A percentile compares a stretch with the other conserved stretches of the same genome.
Conservation (phyloP, 2,329 filamentous ascomycete genomes). For the Alternaria gansuensis region DNA sequence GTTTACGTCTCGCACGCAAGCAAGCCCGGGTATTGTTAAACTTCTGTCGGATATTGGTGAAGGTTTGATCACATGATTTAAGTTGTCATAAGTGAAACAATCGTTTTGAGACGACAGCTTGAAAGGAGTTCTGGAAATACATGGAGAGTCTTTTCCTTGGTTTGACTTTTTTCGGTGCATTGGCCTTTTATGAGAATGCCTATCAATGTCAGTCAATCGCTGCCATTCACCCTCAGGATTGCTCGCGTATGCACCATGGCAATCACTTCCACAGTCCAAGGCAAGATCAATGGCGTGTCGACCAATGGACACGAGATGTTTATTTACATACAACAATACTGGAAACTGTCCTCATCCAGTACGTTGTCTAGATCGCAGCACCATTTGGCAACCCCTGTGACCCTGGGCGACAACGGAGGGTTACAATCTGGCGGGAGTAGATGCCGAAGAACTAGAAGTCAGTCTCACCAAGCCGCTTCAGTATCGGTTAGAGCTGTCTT, state of each 20-base stretch:
- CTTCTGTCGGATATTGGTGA: background rate
- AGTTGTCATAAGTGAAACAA: background rate
- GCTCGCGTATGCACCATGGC: background rate
- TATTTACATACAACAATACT: background rate
- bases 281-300: background rate
- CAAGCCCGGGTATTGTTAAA: slow-evolving; percentile 3
- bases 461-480: background rate
- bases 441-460: background rate
- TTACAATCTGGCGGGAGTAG: background rate
- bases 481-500: background rate
- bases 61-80: background rate
- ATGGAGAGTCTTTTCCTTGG: no score
- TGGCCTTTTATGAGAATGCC: background rate
- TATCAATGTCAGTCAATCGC: background rate
- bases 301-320: background rate
- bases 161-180: background rate
- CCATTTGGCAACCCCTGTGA: background rate
- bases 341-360: background rate
- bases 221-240: background rate
- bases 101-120: background rate
- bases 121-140: background rate
- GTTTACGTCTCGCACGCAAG: slow-evolving; percentile 1
- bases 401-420: background rate
- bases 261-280: background rate
- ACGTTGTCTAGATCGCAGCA: background rate